Base-by-base conservation (phyloP, 331 rosid species). In the Phaseolus coccineus region DNA sequence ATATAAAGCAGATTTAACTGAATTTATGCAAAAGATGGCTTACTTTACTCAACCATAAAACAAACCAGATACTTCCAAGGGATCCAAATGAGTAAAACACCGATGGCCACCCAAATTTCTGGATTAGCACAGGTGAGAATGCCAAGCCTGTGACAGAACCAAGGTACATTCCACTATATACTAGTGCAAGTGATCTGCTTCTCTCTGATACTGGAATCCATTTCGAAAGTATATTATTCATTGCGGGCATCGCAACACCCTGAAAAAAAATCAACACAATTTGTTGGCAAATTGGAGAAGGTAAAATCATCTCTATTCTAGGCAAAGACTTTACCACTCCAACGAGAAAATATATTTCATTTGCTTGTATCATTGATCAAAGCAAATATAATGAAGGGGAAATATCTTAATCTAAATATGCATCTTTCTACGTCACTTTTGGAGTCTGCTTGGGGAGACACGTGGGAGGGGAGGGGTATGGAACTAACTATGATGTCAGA, bases 241-340 rank as follows among this genome's bases (percentile, higher is more conserved):
- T 94, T 15, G 98, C 98, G 82, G 98, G 98, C 98, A 94, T 94
- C 19, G 98, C 98, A 86, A 94, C 98, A 87, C 98, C 98, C 98
- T 94, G 90, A 74, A 79, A 82, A 81, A 76, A 71, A 65, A 71
- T 37, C 68, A 19, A 42, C 69, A 71, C 27, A 63, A 5, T 3
- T 51, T 14, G 53, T 48, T 28, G 31, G 33, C 25, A 62, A 42
- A 59, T 46, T 35, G 46, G 11, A 31, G n/a, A 44, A 68, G 73
- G 14, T 69, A 68, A 79, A 69, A 51, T 61, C 19, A 46, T 19
- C 35, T 75, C 66, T 67, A 46, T 4, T 40, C 8, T 19, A 42
- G 13, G 59, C 72, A 22, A 12, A 24, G 31, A 69, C 58, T 74
- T 74, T 22, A 47, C 58, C 56, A 59, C 51, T 69, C 27, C 64